A percentile compares a stretch with the other conserved stretches of the same genome.
Evolutionary conservation across 257 asterid species (phyloP).

Genomic region (Lithospermum erythrorhizon): DNA sequence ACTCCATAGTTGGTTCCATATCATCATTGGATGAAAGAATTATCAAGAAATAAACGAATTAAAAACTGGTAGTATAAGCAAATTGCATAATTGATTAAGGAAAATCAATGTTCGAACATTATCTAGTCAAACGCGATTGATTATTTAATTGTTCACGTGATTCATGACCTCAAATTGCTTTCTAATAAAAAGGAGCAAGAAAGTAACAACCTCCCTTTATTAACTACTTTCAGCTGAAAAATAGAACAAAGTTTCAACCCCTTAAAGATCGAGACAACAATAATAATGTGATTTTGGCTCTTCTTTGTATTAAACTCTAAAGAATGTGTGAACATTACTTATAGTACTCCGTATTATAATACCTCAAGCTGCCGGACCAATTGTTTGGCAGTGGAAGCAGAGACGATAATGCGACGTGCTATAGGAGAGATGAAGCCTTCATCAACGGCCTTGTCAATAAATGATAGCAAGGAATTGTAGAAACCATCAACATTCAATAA

Average conservation of each 20-base stretch:
- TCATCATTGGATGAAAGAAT: background rate
- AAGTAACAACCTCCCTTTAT: background rate
- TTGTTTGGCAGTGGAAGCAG: conserved; percentile 77
- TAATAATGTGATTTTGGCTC: background rate
- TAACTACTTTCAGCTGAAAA: background rate
- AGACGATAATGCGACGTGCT: conserved; percentile 85
- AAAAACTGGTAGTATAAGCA: background rate
- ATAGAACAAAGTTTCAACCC: background rate
- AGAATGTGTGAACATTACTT: background rate
- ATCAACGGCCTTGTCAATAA: conserved; percentile 76
- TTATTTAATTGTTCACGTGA: conserved; percentile 2
- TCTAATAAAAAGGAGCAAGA: conserved; percentile 1
- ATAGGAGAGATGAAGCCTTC: conserved; percentile 92
- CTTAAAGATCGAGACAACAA: background rate
- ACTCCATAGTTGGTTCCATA: background rate
- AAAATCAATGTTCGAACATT: conserved; percentile 4
- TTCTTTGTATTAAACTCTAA: background rate
- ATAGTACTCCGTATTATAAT: no score
- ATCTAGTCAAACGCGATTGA: background rate
- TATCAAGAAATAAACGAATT: background rate
- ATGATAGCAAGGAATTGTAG: conserved; percentile 62
- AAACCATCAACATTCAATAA: conserved; percentile 87
- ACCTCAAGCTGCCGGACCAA: conserved; percentile 79
- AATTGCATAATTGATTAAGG: background rate
- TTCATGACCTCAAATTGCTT: conserved; percentile 1